phyloP scores from a whole-genome alignment of 2,329 filamentous ascomycete species.

The Colletotrichum gloeosporioides region DNA sequence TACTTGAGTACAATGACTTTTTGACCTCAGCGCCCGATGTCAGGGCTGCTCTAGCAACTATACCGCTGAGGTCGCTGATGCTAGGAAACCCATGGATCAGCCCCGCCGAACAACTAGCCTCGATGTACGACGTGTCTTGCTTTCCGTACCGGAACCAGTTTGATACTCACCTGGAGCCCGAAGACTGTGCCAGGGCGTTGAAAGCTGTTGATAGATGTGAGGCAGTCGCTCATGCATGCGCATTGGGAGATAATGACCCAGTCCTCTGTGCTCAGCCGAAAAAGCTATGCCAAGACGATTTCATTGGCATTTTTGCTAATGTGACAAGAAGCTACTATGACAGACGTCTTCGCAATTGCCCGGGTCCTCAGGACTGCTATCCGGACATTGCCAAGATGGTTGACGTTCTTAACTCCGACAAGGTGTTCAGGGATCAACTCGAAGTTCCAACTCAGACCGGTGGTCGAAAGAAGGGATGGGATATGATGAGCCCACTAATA shows the following conservation, averaged over 20 bases:
- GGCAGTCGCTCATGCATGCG: neutral
- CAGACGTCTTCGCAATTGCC: neutral
- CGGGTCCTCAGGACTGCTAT: neutral
- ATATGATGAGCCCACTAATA: neutral
- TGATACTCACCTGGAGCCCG: neutral
- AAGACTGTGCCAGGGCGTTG: neutral
- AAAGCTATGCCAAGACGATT: neutral
- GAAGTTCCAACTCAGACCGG: neutral
- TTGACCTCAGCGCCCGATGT: neutral
- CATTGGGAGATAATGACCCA: neutral
- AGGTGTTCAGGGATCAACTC: neutral
- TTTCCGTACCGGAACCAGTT: neutral
- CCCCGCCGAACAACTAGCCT: neutral
- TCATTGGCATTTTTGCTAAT: neutral
- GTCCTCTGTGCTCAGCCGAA: neutral
- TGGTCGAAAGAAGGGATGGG: neutral
- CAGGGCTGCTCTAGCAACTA: neutral
- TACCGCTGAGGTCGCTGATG: neutral
- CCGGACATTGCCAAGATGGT: neutral
- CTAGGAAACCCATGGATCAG: neutral
- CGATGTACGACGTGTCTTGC: conserved; percentile 4
- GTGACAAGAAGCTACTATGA: neutral
- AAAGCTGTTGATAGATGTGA: neutral
- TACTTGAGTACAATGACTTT: neutral
- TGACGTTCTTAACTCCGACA: neutral